A percentile compares a stretch with the other conserved stretches of the same genome.
These are phyloP conservation scores for Penicillium griseofulvum DNA, from an alignment of 2,329 filamentous ascomycete genomes.

Conservation along the genomic window DNA sequence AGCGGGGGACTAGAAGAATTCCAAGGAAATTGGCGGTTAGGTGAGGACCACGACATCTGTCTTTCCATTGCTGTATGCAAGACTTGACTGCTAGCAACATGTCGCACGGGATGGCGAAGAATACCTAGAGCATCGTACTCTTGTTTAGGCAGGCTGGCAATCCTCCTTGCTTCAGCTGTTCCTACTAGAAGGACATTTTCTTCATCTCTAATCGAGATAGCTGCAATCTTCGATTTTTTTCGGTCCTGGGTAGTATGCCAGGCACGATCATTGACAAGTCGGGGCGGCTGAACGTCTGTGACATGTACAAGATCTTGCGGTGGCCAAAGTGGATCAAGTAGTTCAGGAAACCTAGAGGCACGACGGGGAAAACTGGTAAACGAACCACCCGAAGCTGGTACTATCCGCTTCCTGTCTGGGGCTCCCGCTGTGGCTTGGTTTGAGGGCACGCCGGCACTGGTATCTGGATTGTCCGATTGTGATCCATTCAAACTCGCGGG, in stretches of 20 bases:
- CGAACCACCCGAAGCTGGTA: constrained; percentile 1
- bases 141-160: not conserved
- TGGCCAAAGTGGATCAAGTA: constrained; percentile 40
- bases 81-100: constrained; percentile 29
- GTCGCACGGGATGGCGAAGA: constrained; percentile 31
- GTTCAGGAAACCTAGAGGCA: constrained; percentile 30
- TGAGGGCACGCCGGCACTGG: not conserved
- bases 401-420: constrained; percentile 1
- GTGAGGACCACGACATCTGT: constrained; percentile 28
- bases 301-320: constrained; percentile 46
- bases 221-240: constrained; percentile 41
- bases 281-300: constrained; percentile 43
- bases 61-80: constrained; percentile 29
- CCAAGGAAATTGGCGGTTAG: constrained; percentile 1
- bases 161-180: constrained; percentile 12
- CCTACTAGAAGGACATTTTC: constrained; percentile 34
- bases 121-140: constrained; percentile 2
- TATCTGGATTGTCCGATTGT: not conserved
- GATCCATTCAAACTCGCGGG: not conserved
- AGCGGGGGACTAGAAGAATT: constrained; percentile 57
- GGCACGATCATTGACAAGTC: not conserved
- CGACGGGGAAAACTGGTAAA: constrained; percentile 21
- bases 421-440: not conserved
- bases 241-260: constrained; percentile 15
- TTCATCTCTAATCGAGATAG: constrained; percentile 31